These are phyloP conservation scores for Symbiodinium natans DNA, from an alignment of 73 alveolate species.

Conservation along the genomic window DNA sequence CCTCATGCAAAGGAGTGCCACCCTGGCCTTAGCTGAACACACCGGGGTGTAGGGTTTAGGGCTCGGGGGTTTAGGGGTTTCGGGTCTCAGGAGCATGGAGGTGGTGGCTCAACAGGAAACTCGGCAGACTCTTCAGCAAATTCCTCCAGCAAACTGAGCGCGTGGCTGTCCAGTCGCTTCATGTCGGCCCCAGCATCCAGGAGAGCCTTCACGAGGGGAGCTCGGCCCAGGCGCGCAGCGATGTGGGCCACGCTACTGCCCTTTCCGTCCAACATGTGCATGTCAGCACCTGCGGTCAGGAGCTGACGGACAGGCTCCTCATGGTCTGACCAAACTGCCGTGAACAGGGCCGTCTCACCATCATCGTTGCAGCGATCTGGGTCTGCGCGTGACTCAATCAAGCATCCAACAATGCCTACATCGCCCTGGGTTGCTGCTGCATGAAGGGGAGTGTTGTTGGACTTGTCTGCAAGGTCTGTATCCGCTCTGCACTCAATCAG, in stretches of 20 bases:
- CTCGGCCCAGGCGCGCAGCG: constrained; percentile 1
- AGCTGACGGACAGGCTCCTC: not conserved
- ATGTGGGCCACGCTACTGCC: constrained; percentile 9
- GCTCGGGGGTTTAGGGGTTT: too few species aligned
- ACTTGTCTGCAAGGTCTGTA: not conserved
- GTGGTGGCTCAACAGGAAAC: too few species aligned
- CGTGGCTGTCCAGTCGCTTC: not conserved
- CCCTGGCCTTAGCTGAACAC: not conserved
- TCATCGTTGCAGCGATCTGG: not conserved
- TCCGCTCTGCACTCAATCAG: constrained; percentile 3
- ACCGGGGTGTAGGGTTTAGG: not conserved
- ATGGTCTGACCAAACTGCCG: constrained; percentile 7
- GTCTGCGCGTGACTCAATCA: not conserved
- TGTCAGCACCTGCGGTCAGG: not conserved
- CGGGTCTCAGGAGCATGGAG: too few species aligned
- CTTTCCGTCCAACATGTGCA: not conserved
- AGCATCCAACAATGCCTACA: not conserved
- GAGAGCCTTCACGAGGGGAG: not conserved
- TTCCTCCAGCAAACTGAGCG: too few species aligned
- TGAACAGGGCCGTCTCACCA: constrained; percentile 1
- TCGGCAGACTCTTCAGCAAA: too few species aligned
- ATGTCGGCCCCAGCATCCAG: not conserved
- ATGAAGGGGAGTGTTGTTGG: not conserved
- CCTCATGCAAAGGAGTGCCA: not conserved
- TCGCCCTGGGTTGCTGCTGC: constrained; percentile 10